phyloP scores from a whole-genome alignment of 495 filamentous ascomycete genomes.

The Neurospora sublineolata region DNA sequence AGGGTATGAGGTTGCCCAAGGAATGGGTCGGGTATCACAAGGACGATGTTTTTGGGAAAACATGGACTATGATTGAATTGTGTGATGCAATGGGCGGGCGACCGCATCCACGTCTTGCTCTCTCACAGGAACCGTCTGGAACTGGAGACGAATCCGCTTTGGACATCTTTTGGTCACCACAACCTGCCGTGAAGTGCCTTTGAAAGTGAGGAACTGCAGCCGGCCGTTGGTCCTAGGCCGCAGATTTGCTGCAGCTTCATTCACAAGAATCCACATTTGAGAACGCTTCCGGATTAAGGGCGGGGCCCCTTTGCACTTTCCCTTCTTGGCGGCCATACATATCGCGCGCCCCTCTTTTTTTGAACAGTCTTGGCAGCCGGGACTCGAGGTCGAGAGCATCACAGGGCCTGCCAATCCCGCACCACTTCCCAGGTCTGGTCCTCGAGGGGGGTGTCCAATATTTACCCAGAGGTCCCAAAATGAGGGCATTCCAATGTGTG shows the following conservation, averaged over 20 bases:
- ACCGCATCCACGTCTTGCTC: constrained; percentile 6
- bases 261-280: background rate
- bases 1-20: background rate
- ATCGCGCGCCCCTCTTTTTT: background rate
- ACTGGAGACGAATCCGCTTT: background rate
- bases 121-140: background rate
- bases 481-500: background rate
- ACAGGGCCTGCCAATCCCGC: background rate
- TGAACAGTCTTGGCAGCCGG: background rate
- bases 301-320: background rate
- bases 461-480: background rate
- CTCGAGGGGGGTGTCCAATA: background rate
- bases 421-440: background rate
- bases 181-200: background rate
- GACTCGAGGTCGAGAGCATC: background rate
- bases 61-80: background rate
- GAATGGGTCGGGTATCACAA: background rate
- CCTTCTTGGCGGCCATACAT: background rate
- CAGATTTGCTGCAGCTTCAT: background rate
- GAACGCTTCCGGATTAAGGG: background rate
- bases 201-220: background rate
- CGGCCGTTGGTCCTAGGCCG: background rate
- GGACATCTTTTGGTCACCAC: background rate
- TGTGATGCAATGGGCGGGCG: constrained; percentile 17
- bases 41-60: background rate